Percentiles rank a stretch among this genome's conserved stretches.
Conservation (phyloP, 2,329 filamentous ascomycete genomes). For the Colletotrichum sp. region DNA sequence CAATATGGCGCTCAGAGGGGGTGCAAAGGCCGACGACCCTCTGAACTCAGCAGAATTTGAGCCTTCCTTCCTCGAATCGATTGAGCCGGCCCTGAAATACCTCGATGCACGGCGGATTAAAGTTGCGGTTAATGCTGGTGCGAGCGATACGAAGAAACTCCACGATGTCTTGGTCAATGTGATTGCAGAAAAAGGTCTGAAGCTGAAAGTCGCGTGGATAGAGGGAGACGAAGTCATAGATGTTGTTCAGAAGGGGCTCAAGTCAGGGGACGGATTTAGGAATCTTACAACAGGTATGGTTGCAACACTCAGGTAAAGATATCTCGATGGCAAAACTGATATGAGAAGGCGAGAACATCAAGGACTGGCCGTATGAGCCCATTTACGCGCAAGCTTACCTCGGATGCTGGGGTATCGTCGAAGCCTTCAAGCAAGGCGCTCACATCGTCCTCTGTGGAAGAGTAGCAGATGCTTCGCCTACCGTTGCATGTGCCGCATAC, state of each 20-base stretch:
- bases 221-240: slow-evolving; percentile 43
- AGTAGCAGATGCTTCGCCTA: slow-evolving; percentile 49
- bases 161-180: slow-evolving; percentile 32
- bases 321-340: background rate
- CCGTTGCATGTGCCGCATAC: slow-evolving; percentile 56
- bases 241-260: slow-evolving; percentile 17
- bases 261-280: background rate
- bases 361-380: slow-evolving; percentile 23
- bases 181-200: slow-evolving; percentile 31
- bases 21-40: slow-evolving; percentile 31
- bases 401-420: slow-evolving; percentile 47
- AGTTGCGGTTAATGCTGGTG: slow-evolving; percentile 45
- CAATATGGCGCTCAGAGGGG: slow-evolving; percentile 53
- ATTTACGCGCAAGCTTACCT: slow-evolving; percentile 52
- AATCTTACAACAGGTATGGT: slow-evolving; percentile 5
- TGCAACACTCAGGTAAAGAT: no score
- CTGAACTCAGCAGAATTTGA: slow-evolving; percentile 20
- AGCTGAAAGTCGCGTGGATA: slow-evolving; percentile 40
- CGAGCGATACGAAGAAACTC: slow-evolving; percentile 38
- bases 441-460: slow-evolving; percentile 49
- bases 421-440: slow-evolving; percentile 44
- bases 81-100: slow-evolving; percentile 40
- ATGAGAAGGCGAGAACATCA: background rate
- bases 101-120: slow-evolving; percentile 38
- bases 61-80: slow-evolving; percentile 47